Base-by-base conservation (phyloP, 352 stramenopile species). In the Plasmopara viticola region DNA sequence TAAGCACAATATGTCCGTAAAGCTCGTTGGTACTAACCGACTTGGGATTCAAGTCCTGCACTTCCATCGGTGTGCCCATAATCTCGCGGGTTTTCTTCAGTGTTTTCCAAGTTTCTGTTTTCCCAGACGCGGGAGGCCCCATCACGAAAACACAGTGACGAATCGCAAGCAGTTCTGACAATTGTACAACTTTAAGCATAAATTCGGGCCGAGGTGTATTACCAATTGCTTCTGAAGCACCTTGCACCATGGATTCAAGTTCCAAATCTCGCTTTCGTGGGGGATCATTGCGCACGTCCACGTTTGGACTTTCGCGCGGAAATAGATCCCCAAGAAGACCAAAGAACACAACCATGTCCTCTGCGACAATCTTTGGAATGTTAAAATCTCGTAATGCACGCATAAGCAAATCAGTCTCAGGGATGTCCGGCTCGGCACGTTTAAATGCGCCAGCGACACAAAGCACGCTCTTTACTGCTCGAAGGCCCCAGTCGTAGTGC, bases 141-240 rank as follows among this genome's bases (percentile, higher is more conserved):
- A 98, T 98, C 7, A 98, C 74, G 58, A 98, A 98, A 1, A 98
- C 94, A 50, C 89, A 98, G 58, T 98, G 95, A 17, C 95, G 87
- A 58, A 98, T 97, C 38, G 84, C 90, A 3, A 98, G 62, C 31
- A 98, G 53, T 43, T 98, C 95, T 8, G 96, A 84, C 0, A 98
- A 76, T 60, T 98, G 90, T 5, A 98, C 91, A 30, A 98, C 89
- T 56, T 98, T 98, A 7, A 97, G 72, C 78, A 92, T 94, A 44
- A 91, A 94, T 47, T 91, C 81, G 4, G 82, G 76, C 6, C 79
- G 80, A 20, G 83, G 83, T 5, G 81, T 87, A 49, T 94, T 91
- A 4, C 76, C 78, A 15, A 94, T 87, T 0, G 81, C 78, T 67
- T 92, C 79, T 0, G 73, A 84, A 8, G 81, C 81, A 0, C 79